Conservation (phyloP, 371 early-diverging fungal genomes). For the Mucor mucedo region DNA sequence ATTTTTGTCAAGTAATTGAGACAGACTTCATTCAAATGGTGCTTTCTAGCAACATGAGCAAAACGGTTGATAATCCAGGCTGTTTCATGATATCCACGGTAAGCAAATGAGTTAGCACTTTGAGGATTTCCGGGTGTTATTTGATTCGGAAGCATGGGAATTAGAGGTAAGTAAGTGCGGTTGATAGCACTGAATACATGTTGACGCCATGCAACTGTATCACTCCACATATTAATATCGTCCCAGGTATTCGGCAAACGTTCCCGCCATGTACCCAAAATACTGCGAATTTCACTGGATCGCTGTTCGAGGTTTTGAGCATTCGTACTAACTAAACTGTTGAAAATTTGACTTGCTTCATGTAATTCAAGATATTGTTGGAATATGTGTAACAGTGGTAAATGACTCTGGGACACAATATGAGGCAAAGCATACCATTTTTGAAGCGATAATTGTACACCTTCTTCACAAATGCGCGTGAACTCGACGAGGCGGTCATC, state of each 20-base stretch:
- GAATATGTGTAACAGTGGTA: slow-evolving; percentile 87
- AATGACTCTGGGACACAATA: slow-evolving; percentile 84
- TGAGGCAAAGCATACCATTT: slow-evolving; percentile 89
- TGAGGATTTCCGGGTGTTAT: slow-evolving; percentile 55
- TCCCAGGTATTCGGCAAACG: slow-evolving; percentile 97
- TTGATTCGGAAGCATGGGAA: slow-evolving; percentile 67
- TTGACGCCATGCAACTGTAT: slow-evolving; percentile 97
- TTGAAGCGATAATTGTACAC: slow-evolving; percentile 84
- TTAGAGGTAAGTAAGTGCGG: slow-evolving; percentile 89
- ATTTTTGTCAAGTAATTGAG: slow-evolving; percentile 92
- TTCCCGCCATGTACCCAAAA: slow-evolving; percentile 96
- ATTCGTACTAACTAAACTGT: slow-evolving; percentile 76
- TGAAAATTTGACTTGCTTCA: slow-evolving; percentile 90
- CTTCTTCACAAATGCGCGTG: slow-evolving; percentile 83
- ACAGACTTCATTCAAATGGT: slow-evolving; percentile 93
- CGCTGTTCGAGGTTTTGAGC: slow-evolving; percentile 82
- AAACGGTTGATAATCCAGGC: slow-evolving; percentile 99
- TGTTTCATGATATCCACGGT: slow-evolving; percentile 98
- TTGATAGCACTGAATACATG: slow-evolving; percentile 97
- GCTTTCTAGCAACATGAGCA: slow-evolving; percentile 97
- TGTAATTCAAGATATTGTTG: slow-evolving; percentile 95
- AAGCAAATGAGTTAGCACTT: slow-evolving; percentile 84
- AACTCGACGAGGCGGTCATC: slow-evolving; percentile 74
- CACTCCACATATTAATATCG: slow-evolving; percentile 97
- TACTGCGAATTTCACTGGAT: slow-evolving; percentile 88